Conservation (phyloP, 2,329 filamentous ascomycete species). For the Verticillium isaacii region DNA sequence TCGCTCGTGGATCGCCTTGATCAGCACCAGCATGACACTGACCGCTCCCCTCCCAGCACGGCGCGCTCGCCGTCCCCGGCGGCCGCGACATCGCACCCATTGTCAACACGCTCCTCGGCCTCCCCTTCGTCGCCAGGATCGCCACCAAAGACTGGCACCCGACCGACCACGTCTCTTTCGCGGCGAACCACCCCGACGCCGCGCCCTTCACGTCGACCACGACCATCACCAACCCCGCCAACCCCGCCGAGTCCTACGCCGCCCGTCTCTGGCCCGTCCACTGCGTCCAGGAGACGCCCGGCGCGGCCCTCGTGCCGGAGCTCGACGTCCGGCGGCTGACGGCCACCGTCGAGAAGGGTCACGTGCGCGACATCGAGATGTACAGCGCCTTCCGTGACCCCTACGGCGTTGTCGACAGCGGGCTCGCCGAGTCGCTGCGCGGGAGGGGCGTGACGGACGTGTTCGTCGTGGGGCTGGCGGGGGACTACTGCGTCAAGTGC, state of each 20-base stretch:
- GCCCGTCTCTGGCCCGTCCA: conserved; percentile 85
- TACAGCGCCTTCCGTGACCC: conserved; percentile 75
- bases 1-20: neutral
- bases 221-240: conserved; percentile 62
- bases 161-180: conserved; percentile 78
- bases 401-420: conserved; percentile 51
- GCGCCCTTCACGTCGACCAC: conserved; percentile 62
- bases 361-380: conserved; percentile 74
- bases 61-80: conserved; percentile 73
- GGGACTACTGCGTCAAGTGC: conserved; percentile 81
- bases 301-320: conserved; percentile 70
- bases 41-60: conserved; percentile 51
- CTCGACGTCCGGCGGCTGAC: conserved; percentile 59
- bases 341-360: conserved; percentile 71
- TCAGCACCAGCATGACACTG: conserved; percentile 10
- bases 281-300: conserved; percentile 72
- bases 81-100: conserved; percentile 65
- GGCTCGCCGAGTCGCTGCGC: conserved; percentile 55
- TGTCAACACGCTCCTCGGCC: conserved; percentile 70
- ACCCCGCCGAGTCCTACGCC: conserved; percentile 57
- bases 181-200: conserved; percentile 67
- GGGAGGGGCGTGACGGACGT: conserved; percentile 66
- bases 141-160: conserved; percentile 96
- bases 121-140: conserved; percentile 69
- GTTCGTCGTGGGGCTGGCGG: conserved; percentile 80